Base-by-base conservation (phyloP, 768 basidiomycete species). In the Gyrodon lividus region DNA sequence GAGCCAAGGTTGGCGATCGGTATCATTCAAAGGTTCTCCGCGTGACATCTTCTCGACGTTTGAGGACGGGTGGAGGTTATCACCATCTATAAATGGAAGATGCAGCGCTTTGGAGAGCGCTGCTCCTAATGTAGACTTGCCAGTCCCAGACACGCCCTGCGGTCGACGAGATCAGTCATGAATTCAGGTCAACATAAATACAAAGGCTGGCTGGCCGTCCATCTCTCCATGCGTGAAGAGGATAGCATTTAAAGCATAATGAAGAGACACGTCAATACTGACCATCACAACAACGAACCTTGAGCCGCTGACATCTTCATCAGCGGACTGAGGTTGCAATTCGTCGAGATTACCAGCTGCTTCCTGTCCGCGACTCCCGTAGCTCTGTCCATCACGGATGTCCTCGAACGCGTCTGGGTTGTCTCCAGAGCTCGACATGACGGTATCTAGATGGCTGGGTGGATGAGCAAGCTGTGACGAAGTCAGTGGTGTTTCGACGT, bases 11-110 rank as follows among this genome's bases (percentile, higher is more conserved):
- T 80, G 75, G 17, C 93, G 84, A 65, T 97, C 94, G 3, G 72
- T 78, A 62, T 97, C 94, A 2, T 76, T 84, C 57, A 98, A 73
- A 5, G 93, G 87, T 20, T 74, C 69, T 0, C 92, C 92, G 1
- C 71, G 63, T 5, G 82, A 71, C 94, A 98, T 97, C 78, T 98
- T 98, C 24, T 80, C 84, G 37, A 96, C 80, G 68, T 96, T 96
- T 12, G 79, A 68, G 20, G 74, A 62, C 0, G 94, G 88, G 64
- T 98, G 95, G 24, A 97, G 76, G 55, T 88, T 84, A 65, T 97
- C 94, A 24, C 88, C 95, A 62, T 98, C 95, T 52, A 92, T 72
- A 71, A 89, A 96, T 1, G 92, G 86, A 53, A 92, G 56, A n/a
- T 67, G 68, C 43, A 92, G 74, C 23, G 74, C 72, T 34, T 70